Evolutionary conservation across 306 rosid species (phyloP), one percentile per base, ranked within the genome.

Genomic region (Nissolia schottii): DNA sequence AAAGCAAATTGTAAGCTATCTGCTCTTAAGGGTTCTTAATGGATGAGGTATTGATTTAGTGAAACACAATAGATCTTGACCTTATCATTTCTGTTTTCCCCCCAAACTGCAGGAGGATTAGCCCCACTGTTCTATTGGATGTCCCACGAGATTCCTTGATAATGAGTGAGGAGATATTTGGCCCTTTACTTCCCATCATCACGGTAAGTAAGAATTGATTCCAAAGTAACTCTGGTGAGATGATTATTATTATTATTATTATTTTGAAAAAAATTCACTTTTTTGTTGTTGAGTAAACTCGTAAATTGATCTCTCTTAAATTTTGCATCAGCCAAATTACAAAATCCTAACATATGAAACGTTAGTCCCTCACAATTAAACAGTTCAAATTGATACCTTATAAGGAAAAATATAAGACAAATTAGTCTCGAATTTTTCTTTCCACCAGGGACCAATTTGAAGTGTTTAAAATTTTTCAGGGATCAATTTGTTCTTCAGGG

Each of bases 171-270:
- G 99, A 95, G 80, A 95, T 95, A 62, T 95, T 95, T 67, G 99
- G 99, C 75, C 99, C 99, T 22, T 82, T 95, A 75, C 96, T 95
- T 81, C 97, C 99, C 73, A 91, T 95, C 80, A 2, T 91, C 76
- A 88, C 88, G 81, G 99, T 94, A 86, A 37, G 99, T 94, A 86
- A 37, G 89, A 80, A 60, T 61, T 54, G 57, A 70, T 35, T 9
- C 23, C 38, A 56, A 16, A 23, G 18, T 34, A 56, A 40, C 35
- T 70, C 12, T 6, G 35, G 34, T 48, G 60, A 49, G 13, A 53
- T 76, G 46, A 27, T 35, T 20, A 4, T 27, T 40, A 24, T n/a
- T n/a, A n/a, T n/a, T n/a, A n/a, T n/a, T n/a, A n/a, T n/a, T n/a
- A n/a, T n/a, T n/a, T n/a, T n/a, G n/a, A n/a, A n/a, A 37, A 6